phyloP scores from a whole-genome alignment of 345 rosid genomes.

The Toxicodendron radicans region DNA sequence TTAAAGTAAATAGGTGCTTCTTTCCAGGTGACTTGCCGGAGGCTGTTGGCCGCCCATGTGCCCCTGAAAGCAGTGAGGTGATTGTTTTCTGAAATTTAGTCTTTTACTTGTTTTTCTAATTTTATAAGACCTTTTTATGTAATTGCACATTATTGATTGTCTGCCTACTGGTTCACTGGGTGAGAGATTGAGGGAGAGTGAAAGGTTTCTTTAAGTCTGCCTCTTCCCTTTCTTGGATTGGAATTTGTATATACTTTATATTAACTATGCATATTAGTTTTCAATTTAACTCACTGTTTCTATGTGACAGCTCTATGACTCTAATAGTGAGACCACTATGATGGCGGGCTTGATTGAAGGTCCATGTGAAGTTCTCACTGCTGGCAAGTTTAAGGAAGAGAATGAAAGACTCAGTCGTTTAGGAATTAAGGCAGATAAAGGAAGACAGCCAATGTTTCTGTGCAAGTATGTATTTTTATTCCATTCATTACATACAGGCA shows the following conservation, averaged over 20 bases:
- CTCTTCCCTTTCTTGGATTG: constrained; percentile 7
- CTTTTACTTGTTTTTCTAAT: neutral
- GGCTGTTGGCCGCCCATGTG: constrained; percentile 54
- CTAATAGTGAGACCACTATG: constrained; percentile 50
- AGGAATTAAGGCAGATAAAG: constrained; percentile 37
- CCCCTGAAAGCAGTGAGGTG: constrained; percentile 63
- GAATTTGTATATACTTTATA: constrained; percentile 1
- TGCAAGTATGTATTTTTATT: constrained; percentile 55
- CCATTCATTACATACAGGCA: neutral
- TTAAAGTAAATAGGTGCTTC: constrained; percentile 52
- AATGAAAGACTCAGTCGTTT: constrained; percentile 39
- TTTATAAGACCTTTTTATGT: neutral
- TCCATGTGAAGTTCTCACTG: constrained; percentile 58
- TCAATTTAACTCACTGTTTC: constrained; percentile 3
- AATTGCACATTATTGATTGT: neutral
- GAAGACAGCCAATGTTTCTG: constrained; percentile 39
- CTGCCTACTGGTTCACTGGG: neutral
- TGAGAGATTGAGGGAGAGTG: neutral
- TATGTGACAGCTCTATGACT: constrained; percentile 56
- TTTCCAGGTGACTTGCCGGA: constrained; percentile 69
- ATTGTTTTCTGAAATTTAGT: constrained; percentile 6
- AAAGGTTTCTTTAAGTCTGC: neutral
- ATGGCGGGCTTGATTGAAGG: constrained; percentile 57
- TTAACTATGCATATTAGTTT: neutral
- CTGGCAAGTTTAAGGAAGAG: constrained; percentile 52